A percentile compares a stretch with the other conserved stretches of the same genome.
Conservation (phyloP, 768 basidiomycete species). For the Pleurotus citrinopileatus region DNA sequence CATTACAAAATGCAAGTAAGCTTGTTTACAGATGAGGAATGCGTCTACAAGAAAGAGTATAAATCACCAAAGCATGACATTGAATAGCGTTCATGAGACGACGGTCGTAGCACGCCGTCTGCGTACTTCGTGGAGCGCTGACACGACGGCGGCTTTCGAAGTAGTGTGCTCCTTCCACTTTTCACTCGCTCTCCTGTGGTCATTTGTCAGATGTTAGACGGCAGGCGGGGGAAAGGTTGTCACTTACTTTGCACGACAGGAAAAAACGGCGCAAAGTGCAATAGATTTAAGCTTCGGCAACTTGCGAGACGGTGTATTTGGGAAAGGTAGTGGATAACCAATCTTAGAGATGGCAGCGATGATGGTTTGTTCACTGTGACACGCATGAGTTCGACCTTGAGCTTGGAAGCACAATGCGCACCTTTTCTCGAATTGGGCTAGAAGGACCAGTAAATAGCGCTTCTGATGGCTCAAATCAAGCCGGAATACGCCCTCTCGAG, state of each 20-base stretch:
- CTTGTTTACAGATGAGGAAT: not conserved
- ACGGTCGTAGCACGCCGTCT: conserved; percentile 39
- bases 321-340: conserved; percentile 55
- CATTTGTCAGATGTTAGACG: not conserved
- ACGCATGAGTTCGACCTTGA: conserved; percentile 7
- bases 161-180: conserved; percentile 62
- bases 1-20: not conserved
- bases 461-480: conserved; percentile 84
- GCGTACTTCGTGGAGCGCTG: conserved; percentile 72
- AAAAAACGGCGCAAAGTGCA: conserved; percentile 60
- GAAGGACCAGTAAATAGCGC: conserved; percentile 74
- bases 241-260: conserved; percentile 61
- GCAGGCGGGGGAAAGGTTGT: not conserved
- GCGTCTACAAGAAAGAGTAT: not conserved
- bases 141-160: conserved; percentile 57
- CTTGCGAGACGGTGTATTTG: conserved; percentile 32
- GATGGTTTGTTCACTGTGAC: conserved; percentile 65
- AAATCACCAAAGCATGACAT: conserved; percentile 9
- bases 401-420: conserved; percentile 27
- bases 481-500: conserved; percentile 79
- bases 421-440: conserved; percentile 71
- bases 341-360: conserved; percentile 73
- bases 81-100: conserved; percentile 13
- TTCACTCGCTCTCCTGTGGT: conserved; percentile 53
- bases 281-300: conserved; percentile 53